A percentile compares a stretch with the other conserved stretches of the same genome.
Conservation (phyloP, 768 basidiomycete genomes). For the Mycena albidolilacea region DNA sequence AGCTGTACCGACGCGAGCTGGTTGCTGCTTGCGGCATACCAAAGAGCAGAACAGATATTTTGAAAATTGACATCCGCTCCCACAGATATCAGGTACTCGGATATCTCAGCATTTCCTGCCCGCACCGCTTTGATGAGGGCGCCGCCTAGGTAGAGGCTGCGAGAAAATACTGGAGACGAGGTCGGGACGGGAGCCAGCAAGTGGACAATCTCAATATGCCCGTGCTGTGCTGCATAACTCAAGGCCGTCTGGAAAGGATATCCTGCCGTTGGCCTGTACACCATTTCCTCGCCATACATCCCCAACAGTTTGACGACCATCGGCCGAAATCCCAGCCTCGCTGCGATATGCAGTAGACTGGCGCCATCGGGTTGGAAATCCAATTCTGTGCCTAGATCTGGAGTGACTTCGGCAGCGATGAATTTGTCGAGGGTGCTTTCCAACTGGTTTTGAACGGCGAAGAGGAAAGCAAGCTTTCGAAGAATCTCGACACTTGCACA, state of each 20-base stretch:
- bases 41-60: not conserved
- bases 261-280: not conserved
- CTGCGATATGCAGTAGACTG: not conserved
- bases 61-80: not conserved
- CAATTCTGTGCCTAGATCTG: not conserved
- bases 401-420: not conserved
- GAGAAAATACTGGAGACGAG: too few species aligned
- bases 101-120: not conserved
- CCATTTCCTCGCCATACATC: not conserved
- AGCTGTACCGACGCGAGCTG: not conserved
- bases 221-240: not conserved
- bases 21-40: not conserved
- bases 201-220: not conserved
- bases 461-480: slow-evolving; percentile 13
- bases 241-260: not conserved
- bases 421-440: slow-evolving; percentile 17
- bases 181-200: not conserved
- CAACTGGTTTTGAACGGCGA: not conserved
- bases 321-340: not conserved
- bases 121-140: not conserved
- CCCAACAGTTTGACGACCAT: not conserved
- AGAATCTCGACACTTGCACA: slow-evolving; percentile 3
- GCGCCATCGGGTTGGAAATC: too few species aligned
- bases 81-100: not conserved
- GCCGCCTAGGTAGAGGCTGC: not conserved